Conservation (phyloP, 2,329 filamentous ascomycete genomes). For the Fonsecaea nubica region DNA sequence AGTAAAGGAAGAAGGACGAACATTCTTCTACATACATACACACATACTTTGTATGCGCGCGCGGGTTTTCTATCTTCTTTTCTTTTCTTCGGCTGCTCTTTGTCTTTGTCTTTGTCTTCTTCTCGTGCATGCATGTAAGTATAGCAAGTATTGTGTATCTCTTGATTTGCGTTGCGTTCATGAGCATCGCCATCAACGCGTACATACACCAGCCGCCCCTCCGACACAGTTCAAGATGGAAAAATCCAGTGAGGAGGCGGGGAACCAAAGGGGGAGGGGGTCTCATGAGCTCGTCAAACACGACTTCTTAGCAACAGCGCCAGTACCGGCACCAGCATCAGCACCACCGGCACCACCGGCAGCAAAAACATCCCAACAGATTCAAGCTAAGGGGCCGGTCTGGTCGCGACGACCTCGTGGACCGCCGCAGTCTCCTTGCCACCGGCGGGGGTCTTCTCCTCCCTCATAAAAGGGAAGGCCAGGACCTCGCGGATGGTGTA, state of each 20-base stretch:
- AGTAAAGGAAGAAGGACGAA: no score
- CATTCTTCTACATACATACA: no score
- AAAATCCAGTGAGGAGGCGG: neutral
- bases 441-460: slow-evolving; percentile 61
- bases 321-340: neutral
- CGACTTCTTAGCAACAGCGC: neutral
- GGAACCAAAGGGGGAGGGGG: no score
- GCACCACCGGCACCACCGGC: neutral
- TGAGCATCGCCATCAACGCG: neutral
- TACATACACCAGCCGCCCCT: neutral
- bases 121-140: no score
- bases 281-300: neutral
- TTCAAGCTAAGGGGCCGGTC: neutral
- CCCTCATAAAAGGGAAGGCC: slow-evolving; percentile 98
- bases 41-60: no score
- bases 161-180: neutral
- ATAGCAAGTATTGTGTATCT: neutral
- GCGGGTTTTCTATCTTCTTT: no score
- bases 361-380: neutral
- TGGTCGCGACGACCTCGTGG: slow-evolving; percentile 48
- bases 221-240: neutral
- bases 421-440: slow-evolving; percentile 57
- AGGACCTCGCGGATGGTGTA: slow-evolving; percentile 96
- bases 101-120: no score
- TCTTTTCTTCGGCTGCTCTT: no score